Conservation (phyloP, 2,329 filamentous ascomycete genomes). For the Aciculosporium take region DNA sequence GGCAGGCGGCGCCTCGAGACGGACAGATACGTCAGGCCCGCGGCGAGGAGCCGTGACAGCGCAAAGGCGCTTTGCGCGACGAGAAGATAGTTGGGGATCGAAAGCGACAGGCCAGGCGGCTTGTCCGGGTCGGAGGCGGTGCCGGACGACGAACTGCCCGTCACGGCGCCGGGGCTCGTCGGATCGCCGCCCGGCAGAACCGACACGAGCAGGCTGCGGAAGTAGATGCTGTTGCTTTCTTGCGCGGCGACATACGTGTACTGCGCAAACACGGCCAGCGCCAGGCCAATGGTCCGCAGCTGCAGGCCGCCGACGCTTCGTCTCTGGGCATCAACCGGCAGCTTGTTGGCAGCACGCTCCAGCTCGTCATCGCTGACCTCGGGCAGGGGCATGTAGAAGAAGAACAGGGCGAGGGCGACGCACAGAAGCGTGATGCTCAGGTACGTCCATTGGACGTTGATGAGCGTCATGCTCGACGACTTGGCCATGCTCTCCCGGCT, state of each 20-base stretch:
- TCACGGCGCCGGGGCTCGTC: conserved; percentile 10
- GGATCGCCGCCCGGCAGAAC: conserved; percentile 18
- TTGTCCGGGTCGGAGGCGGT: conserved; percentile 14
- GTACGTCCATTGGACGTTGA: conserved; percentile 75
- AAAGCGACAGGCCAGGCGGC: conserved; percentile 33
- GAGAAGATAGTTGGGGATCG: conserved; percentile 52
- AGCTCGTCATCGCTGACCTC: conserved; percentile 45
- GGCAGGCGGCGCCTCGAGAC: conserved; percentile 35
- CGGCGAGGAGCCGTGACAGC: conserved; percentile 55
- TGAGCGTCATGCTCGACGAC: conserved; percentile 32
- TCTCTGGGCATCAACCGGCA: conserved; percentile 37
- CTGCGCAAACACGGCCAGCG: conserved; percentile 60
- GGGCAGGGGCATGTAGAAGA: conserved; percentile 53
- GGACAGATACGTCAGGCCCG: conserved; percentile 45
- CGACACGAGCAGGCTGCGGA: conserved; percentile 35
- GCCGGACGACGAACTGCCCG: conserved; percentile 16
- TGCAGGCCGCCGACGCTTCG: conserved; percentile 35
- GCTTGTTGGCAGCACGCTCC: conserved; percentile 29
- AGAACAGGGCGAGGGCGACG: conserved; percentile 52
- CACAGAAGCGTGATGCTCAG: conserved; percentile 66
- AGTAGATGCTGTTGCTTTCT: conserved; percentile 48
- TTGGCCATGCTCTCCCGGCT: conserved; percentile 17
- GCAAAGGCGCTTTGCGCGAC: conserved; percentile 62
- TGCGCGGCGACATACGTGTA: conserved; percentile 71
- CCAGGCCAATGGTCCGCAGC: conserved; percentile 42